phyloP scores from a whole-genome alignment of 176 grass and related monocot species.

The Oryza meyeriana region DNA sequence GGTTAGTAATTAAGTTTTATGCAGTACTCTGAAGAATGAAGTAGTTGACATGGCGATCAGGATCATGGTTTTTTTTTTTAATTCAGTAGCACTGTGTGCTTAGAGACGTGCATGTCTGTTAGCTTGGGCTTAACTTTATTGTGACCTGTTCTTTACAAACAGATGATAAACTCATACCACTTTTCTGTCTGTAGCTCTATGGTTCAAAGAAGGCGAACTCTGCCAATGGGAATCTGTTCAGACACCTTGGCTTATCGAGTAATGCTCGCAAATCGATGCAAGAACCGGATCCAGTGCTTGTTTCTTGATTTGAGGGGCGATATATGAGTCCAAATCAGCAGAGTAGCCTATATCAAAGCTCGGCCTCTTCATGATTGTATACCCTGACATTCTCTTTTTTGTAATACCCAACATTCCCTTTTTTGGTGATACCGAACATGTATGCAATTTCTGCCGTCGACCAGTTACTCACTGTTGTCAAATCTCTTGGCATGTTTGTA shows the following conservation, averaged over 20 bases:
- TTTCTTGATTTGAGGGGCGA: constrained; percentile 5
- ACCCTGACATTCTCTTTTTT: not conserved
- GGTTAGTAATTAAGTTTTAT: not conserved
- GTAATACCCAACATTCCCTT: not conserved
- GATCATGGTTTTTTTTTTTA: not conserved
- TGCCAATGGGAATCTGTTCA: constrained; percentile 74
- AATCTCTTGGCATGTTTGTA: not conserved
- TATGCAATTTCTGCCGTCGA: not conserved
- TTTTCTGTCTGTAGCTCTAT: constrained; percentile 53
- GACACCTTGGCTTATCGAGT: constrained; percentile 79
- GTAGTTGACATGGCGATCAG: not conserved
- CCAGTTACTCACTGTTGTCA: not conserved
- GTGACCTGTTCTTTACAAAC: not conserved
- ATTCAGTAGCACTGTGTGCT: not conserved
- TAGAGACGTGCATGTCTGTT: not conserved
- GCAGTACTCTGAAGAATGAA: not conserved
- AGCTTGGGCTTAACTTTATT: not conserved
- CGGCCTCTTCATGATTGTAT: not conserved
- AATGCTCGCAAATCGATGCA: not conserved
- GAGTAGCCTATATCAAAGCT: not conserved
- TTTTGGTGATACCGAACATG: not conserved
- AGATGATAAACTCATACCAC: not conserved
- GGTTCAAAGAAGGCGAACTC: constrained; percentile 83
- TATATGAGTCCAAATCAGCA: not conserved
- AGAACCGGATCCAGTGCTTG: not conserved